phyloP scores from a whole-genome alignment of 306 rosid genomes.

The Medicago lupulina region DNA sequence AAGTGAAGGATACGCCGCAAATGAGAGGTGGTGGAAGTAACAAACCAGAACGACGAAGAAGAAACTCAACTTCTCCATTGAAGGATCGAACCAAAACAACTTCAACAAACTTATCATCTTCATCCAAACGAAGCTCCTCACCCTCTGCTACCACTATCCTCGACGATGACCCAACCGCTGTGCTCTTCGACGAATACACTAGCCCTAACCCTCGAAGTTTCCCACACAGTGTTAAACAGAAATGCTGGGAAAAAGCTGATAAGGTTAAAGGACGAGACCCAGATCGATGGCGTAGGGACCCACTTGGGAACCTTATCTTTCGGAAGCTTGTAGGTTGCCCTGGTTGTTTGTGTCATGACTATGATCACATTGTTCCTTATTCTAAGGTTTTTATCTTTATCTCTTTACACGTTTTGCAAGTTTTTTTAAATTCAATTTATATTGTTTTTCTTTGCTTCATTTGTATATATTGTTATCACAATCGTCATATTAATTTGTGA shows the following conservation, averaged over 20 bases:
- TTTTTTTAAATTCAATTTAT: background rate
- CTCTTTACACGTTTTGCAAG: background rate
- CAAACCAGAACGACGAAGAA: slow-evolving; percentile 57
- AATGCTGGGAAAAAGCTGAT: slow-evolving; percentile 92
- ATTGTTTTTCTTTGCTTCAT: background rate
- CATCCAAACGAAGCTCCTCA: slow-evolving; percentile 44
- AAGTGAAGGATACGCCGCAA: background rate
- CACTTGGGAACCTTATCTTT: slow-evolving; percentile 76
- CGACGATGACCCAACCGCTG: slow-evolving; percentile 39
- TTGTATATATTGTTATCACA: background rate
- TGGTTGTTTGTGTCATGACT: slow-evolving; percentile 90
- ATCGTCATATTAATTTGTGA: background rate
- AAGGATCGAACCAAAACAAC: slow-evolving; percentile 58
- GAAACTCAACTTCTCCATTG: slow-evolving; percentile 63
- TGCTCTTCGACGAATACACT: slow-evolving; percentile 43
- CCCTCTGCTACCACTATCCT: slow-evolving; percentile 52
- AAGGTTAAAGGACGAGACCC: slow-evolving; percentile 92
- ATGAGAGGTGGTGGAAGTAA: slow-evolving; percentile 50
- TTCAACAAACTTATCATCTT: slow-evolving; percentile 34
- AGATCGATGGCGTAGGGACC: slow-evolving; percentile 88
- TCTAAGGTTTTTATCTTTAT: slow-evolving; percentile 66
- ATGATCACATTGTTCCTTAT: slow-evolving; percentile 86
- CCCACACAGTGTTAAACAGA: slow-evolving; percentile 73
- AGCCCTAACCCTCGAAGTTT: slow-evolving; percentile 73
- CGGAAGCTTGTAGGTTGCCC: slow-evolving; percentile 95